Base-by-base conservation (phyloP, 257 asterid species). In the Nicotiana knightiana region DNA sequence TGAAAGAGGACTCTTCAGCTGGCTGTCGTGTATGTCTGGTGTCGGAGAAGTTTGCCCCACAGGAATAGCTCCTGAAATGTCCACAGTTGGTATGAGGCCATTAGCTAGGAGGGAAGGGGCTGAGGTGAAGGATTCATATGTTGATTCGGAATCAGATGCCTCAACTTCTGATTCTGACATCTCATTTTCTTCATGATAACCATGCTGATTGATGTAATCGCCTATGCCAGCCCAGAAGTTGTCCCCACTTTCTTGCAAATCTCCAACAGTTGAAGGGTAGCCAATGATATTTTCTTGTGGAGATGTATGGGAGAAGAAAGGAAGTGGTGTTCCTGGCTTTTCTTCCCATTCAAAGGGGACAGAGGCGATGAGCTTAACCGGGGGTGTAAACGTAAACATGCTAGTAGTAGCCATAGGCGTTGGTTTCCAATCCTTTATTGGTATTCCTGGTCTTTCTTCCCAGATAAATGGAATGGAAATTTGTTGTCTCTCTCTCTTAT, bases 331-430 rank as follows among this genome's bases (percentile, higher is more conserved):
- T 53, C 99, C 97, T 3, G 98, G 97, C 85, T 91, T 96, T 81
- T 93, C 97, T 86, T 96, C 97, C 98, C 99, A 94, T 24, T 89
- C 87, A 26, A 95, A 95, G 6, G 98, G 99, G 62, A 91, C 86
- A 0, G 99, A 95, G 57, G 92, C 95, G 17, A 91, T 88, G 37
- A 90, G 86, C 87, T 92, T 92, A 53, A 82, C 86, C 4, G 94
- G 92, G 32, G 87, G 87, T 13, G 84, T 73, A 28, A 77, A 81
- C 16, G 75, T 61, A 43, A 65, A 17, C 1, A 77, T 89, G 26
- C 64, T 85, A 48, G 76, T 32, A 2, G 83, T 75, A 75, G 16
- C 64, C 0, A 8, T 6, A 51, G 80, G 80, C 80, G 28, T 75
- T 10, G 93, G 93, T 73, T 90, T 92, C 98, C 99, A 95, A 76